Percentiles rank a stretch among this genome's conserved stretches.
phyloP scores from a whole-genome alignment of 1,284 basidiomycete species.

The Apiotrichum brassicae region DNA sequence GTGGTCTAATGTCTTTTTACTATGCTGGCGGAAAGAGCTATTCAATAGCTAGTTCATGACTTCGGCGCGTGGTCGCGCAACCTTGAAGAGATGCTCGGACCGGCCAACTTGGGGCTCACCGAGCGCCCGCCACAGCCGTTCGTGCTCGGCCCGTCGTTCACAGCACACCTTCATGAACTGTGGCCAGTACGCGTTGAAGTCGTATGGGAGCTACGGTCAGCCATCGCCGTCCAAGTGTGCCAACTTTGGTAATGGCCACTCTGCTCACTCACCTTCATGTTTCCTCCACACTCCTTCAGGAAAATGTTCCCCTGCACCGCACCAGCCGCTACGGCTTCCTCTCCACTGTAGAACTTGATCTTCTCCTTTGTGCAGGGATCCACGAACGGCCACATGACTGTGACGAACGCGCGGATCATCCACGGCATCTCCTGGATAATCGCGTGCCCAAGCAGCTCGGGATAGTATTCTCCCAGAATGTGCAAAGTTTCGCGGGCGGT shows the following conservation, averaged over 20 bases:
- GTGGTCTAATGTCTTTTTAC: too few relatives aligned
- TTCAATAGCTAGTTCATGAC: too few relatives aligned
- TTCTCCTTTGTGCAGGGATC: constrained; percentile 34
- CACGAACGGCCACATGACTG: constrained; percentile 42
- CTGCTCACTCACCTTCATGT: constrained; percentile 25
- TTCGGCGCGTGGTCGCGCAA: background rate
- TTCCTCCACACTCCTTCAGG: constrained; percentile 32
- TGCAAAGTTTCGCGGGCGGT: constrained; percentile 27
- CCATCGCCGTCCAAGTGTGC: background rate
- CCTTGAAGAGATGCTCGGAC: constrained; percentile 31
- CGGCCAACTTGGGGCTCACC: constrained; percentile 26
- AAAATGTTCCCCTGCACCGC: constrained; percentile 19
- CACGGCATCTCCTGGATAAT: constrained; percentile 37
- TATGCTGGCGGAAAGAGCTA: too few relatives aligned
- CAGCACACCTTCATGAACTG: constrained; percentile 25
- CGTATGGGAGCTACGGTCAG: constrained; percentile 17
- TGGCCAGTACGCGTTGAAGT: constrained; percentile 36
- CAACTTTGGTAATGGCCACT: too few relatives aligned
- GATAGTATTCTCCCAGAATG: constrained; percentile 29
- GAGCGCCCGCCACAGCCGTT: constrained; percentile 22
- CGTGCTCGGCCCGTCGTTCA: constrained; percentile 22
- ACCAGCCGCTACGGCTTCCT: constrained; percentile 20
- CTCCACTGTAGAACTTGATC: constrained; percentile 23
- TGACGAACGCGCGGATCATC: constrained; percentile 34
- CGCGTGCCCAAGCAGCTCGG: constrained; percentile 30